These are phyloP conservation scores for Piloderma croceum DNA, from an alignment of 768 basidiomycete genomes.

Conservation along the genomic window DNA sequence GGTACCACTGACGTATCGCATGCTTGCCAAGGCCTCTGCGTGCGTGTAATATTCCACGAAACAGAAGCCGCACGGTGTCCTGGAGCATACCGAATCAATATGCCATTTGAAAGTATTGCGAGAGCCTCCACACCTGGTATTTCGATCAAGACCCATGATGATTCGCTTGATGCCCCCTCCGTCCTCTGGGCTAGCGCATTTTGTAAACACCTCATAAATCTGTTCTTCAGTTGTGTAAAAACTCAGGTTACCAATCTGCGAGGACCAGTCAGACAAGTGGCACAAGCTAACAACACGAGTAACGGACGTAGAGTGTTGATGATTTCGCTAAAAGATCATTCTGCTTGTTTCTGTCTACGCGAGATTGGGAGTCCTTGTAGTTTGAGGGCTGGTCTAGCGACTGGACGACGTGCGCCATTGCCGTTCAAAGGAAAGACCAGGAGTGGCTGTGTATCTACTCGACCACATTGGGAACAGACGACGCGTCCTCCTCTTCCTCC, in stretches of 20 bases:
- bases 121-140: slow-evolving; percentile 57
- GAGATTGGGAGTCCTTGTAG: slow-evolving; percentile 90
- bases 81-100: slow-evolving; percentile 25
- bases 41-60: slow-evolving; percentile 97
- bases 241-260: slow-evolving; percentile 84
- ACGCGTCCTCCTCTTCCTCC: slow-evolving; percentile 9
- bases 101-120: not conserved
- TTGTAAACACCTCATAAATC: slow-evolving; percentile 88
- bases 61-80: slow-evolving; percentile 92
- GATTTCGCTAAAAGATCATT: slow-evolving; percentile 78
- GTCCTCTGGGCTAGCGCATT: slow-evolving; percentile 82
- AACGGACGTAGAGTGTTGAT: slow-evolving; percentile 84
- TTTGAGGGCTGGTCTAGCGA: slow-evolving; percentile 91
- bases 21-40: slow-evolving; percentile 83
- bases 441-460: slow-evolving; percentile 8
- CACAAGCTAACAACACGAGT: slow-evolving; percentile 18
- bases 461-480: slow-evolving; percentile 2
- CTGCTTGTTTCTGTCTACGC: slow-evolving; percentile 74
- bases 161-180: slow-evolving; percentile 89
- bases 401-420: slow-evolving; percentile 81
- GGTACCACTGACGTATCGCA: slow-evolving; percentile 94
- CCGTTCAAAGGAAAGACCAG: slow-evolving; percentile 11
- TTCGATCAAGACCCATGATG: slow-evolving; percentile 91
- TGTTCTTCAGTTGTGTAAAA: slow-evolving; percentile 96
- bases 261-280: slow-evolving; percentile 8